A percentile compares a stretch with the other conserved stretches of the same genome.
Conservation (phyloP, 805 yeast genomes). For the Pichia paraexigua region DNA sequence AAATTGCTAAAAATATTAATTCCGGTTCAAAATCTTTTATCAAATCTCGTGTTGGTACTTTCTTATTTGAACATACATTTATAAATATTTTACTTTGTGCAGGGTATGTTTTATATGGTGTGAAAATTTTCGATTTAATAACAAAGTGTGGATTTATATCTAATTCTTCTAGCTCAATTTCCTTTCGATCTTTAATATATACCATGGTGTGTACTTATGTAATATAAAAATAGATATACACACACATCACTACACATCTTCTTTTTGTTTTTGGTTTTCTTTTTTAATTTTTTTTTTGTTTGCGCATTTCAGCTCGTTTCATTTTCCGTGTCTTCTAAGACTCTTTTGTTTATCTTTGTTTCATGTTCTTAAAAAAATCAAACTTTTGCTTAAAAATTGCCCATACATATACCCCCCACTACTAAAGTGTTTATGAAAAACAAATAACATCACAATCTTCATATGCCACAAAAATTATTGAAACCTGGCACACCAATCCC, state of each 20-base stretch:
- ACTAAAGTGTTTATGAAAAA: background rate
- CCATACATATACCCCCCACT: background rate
- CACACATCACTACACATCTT: too few relatives aligned
- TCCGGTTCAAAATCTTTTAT: conserved; percentile 41
- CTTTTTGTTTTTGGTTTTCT: too few relatives aligned
- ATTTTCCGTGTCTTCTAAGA: too few relatives aligned
- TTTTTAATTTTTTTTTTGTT: too few relatives aligned
- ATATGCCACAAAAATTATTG: background rate
- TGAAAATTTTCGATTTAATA: conserved; percentile 50
- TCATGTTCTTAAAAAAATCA: background rate
- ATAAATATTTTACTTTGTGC: conserved; percentile 61
- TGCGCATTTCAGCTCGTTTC: too few relatives aligned
- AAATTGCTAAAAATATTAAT: conserved; percentile 52
- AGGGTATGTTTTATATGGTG: conserved; percentile 22
- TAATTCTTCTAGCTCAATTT: background rate
- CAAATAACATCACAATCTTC: background rate
- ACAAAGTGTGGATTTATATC: conserved; percentile 67
- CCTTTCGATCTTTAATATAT: background rate
- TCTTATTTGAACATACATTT: conserved; percentile 61
- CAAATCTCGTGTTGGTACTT: conserved; percentile 41
- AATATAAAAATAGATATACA: too few relatives aligned
- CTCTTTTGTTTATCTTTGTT: background rate
- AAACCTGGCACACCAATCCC: background rate
- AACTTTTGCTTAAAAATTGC: too few relatives aligned
- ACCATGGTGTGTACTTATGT: too few relatives aligned